Conservation (phyloP, 1,139 yeast species). For the Pichia sp. region DNA sequence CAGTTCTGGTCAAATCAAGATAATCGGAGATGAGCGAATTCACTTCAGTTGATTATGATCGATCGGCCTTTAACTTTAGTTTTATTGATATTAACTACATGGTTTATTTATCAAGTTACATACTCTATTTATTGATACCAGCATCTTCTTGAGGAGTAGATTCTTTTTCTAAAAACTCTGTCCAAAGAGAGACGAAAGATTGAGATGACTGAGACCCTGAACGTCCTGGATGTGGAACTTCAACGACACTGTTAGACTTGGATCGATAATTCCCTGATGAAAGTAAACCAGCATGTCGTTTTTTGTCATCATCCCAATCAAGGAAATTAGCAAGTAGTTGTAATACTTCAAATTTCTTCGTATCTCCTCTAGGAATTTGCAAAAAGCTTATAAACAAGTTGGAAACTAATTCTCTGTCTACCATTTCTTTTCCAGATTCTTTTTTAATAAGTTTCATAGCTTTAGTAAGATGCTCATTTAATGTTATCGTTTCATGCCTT, state of each 20-base stretch:
- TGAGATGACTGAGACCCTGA: constrained; percentile 42
- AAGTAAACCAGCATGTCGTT: constrained; percentile 73
- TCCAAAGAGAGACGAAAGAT: constrained; percentile 82
- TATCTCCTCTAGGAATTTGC: constrained; percentile 85
- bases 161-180: constrained; percentile 82
- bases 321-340: constrained; percentile 76
- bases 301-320: constrained; percentile 83
- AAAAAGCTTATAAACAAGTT: constrained; percentile 81
- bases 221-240: constrained; percentile 24
- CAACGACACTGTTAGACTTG: constrained; percentile 24
- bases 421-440: constrained; percentile 63
- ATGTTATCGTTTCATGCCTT: constrained; percentile 90
- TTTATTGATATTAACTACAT: no score
- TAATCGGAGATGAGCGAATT: no score
- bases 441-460: constrained; percentile 79
- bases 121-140: background rate
- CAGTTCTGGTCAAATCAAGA: no score
- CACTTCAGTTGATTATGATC: no score
- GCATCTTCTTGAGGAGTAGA: constrained; percentile 23
- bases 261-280: constrained; percentile 34
- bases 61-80: no score
- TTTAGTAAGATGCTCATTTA: constrained; percentile 90
- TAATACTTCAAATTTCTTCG: constrained; percentile 88
- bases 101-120: no score
- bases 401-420: constrained; percentile 83